Percentiles rank a stretch among this genome's conserved stretches.
These are phyloP conservation scores for Crotalaria pallida DNA, from an alignment of 306 rosid species.

Conservation along the genomic window DNA sequence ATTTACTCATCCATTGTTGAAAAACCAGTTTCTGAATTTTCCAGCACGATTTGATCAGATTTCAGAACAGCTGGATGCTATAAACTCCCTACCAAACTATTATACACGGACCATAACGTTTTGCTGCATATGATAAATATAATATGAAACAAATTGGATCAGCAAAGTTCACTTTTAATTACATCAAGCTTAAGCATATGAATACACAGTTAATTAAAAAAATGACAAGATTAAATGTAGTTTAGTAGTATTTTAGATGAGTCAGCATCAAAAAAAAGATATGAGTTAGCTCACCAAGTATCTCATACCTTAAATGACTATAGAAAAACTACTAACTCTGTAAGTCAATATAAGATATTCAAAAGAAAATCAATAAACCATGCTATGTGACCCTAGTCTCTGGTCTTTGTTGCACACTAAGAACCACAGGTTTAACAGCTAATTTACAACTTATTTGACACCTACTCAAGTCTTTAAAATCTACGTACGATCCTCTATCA, in stretches of 20 bases:
- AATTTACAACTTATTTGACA: neutral
- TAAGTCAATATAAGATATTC: neutral
- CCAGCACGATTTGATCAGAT: slow-evolving; percentile 16
- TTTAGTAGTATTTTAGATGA: too few relatives aligned
- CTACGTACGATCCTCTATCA: neutral
- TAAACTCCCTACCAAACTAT: neutral
- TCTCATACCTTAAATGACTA: neutral
- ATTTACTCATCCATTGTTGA: slow-evolving; percentile 11
- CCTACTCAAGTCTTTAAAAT: neutral
- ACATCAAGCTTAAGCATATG: neutral
- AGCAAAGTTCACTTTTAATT: neutral
- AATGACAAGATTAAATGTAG: neutral
- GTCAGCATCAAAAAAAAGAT: too few relatives aligned
- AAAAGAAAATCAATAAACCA: slow-evolving; percentile 1
- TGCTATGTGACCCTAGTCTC: neutral
- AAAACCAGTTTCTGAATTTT: slow-evolving; percentile 25
- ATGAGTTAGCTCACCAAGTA: neutral
- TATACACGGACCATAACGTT: slow-evolving; percentile 5
- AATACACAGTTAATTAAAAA: neutral
- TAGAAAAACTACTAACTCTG: neutral
- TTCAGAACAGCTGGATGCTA: slow-evolving; percentile 28
- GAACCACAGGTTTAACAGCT: neutral
- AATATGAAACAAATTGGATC: neutral
- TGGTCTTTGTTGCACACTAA: too few relatives aligned
- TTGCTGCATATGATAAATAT: neutral